Evolutionary conservation across 2,329 filamentous ascomycete genomes (phyloP).

Genomic region (Escovopsis sp.): DNA sequence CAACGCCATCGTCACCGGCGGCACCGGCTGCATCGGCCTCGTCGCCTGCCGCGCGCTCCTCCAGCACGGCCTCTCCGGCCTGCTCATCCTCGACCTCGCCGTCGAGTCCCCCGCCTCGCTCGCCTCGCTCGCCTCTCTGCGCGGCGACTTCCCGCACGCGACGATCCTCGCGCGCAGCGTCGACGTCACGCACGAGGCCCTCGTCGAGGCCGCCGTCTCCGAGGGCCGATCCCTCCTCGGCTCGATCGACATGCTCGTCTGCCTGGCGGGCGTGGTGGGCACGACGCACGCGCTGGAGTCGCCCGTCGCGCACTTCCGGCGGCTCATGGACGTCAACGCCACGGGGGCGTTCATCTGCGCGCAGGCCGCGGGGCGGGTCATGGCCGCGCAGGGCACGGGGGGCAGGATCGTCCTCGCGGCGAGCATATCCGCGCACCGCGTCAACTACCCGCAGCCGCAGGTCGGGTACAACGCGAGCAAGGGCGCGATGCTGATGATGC

Average conservation of each 20-base stretch:
- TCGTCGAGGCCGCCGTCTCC: slow-evolving; percentile 5
- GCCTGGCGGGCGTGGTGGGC: slow-evolving; percentile 46
- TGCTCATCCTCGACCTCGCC: slow-evolving; percentile 46
- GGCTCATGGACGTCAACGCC: slow-evolving; percentile 54
- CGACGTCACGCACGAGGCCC: slow-evolving; percentile 10
- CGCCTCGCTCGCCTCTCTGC: slow-evolving; percentile 2
- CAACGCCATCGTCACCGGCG: slow-evolving; percentile 33
- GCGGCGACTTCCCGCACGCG: slow-evolving; percentile 8
- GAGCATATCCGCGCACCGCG: slow-evolving; percentile 50
- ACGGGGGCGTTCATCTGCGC: slow-evolving; percentile 57
- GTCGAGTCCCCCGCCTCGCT: slow-evolving; percentile 20
- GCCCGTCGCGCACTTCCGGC: slow-evolving; percentile 34
- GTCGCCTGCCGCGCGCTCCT: slow-evolving; percentile 49
- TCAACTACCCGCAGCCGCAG: slow-evolving; percentile 61
- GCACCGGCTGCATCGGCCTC: slow-evolving; percentile 12
- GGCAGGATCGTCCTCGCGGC: slow-evolving; percentile 53
- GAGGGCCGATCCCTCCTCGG: slow-evolving; percentile 6
- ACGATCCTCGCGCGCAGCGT: slow-evolving; percentile 5
- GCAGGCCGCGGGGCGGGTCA: slow-evolving; percentile 42
- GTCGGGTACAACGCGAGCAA: slow-evolving; percentile 59
- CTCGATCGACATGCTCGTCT: slow-evolving; percentile 10
- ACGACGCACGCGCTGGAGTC: slow-evolving; percentile 42
- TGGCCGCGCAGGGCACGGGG: slow-evolving; percentile 32
- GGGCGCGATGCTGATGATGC: slow-evolving; percentile 47
- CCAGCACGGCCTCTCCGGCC: slow-evolving; percentile 46